phyloP scores from a whole-genome alignment of 352 stramenopile species.

The Phytophthora podocarpi region DNA sequence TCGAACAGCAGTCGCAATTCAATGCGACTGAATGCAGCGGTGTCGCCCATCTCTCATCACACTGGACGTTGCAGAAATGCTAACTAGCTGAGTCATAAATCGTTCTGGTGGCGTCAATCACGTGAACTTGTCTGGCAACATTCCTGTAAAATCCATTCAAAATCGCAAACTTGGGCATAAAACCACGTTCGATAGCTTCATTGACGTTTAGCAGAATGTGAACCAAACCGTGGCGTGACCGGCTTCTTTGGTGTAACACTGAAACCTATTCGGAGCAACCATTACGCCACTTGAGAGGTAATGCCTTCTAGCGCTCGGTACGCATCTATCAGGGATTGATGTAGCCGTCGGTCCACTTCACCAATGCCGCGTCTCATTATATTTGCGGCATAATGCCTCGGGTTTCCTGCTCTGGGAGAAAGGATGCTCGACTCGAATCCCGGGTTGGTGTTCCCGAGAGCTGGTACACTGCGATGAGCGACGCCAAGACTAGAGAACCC shows the following conservation, averaged over 20 bases:
- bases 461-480: too few relatives aligned
- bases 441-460: too few relatives aligned
- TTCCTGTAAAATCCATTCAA: slow-evolving; percentile 5
- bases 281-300: background rate
- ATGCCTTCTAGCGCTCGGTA: background rate
- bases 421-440: too few relatives aligned
- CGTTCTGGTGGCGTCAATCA: background rate
- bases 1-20: slow-evolving; percentile 7
- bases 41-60: background rate
- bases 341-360: background rate
- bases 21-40: background rate
- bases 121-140: background rate
- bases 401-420: too few relatives aligned
- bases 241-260: background rate
- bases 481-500: too few relatives aligned
- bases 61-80: background rate
- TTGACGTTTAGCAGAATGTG: background rate
- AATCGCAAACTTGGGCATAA: slow-evolving; percentile 1
- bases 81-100: slow-evolving; percentile 1
- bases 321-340: background rate
- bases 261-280: slow-evolving; percentile 19
- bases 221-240: background rate
- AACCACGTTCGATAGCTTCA: background rate
- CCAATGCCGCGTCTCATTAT: background rate
- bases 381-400: too few relatives aligned